Evolutionary conservation across 805 yeast species (phyloP).

Genomic region (Metschnikowia kunwiensis): DNA sequence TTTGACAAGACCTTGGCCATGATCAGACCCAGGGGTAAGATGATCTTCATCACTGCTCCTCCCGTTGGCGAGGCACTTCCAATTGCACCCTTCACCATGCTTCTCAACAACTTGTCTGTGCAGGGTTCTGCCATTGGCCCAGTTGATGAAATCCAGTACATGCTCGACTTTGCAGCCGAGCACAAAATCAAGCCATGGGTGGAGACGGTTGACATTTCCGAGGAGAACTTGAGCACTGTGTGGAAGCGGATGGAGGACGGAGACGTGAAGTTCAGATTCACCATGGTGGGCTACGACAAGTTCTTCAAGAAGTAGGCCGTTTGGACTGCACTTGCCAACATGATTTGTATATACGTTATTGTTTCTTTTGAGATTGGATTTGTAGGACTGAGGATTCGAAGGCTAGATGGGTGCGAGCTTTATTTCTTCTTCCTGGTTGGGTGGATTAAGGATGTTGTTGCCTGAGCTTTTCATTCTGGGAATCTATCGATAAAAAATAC

Average conservation of each 20-base stretch:
- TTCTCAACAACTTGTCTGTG: constrained; percentile 15
- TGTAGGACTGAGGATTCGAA: no score
- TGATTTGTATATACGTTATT: no score
- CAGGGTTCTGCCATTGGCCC: constrained; percentile 17
- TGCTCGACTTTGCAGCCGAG: constrained; percentile 19
- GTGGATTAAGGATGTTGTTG: no score
- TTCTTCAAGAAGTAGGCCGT: constrained; percentile 12
- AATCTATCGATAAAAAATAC: no score
- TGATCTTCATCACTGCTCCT: constrained; percentile 18
- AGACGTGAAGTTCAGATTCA: constrained; percentile 18
- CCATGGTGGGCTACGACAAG: constrained; percentile 19
- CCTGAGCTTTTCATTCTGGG: no score
- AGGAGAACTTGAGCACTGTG: constrained; percentile 15
- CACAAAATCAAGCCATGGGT: constrained; percentile 19
- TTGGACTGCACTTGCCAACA: no score
- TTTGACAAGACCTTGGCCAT: constrained; percentile 14
- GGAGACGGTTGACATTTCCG: constrained; percentile 17
- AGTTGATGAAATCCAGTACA: constrained; percentile 15
- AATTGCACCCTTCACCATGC: constrained; percentile 10
- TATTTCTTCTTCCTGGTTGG: not conserved
- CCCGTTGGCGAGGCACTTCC: constrained; percentile 11
- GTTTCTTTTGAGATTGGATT: no score
- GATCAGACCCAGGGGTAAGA: constrained; percentile 17
- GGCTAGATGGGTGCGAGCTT: no score
- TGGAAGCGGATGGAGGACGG: constrained; percentile 17